Conservation (phyloP, 2,329 filamentous ascomycete species). For the Emydomyces testavorans region DNA sequence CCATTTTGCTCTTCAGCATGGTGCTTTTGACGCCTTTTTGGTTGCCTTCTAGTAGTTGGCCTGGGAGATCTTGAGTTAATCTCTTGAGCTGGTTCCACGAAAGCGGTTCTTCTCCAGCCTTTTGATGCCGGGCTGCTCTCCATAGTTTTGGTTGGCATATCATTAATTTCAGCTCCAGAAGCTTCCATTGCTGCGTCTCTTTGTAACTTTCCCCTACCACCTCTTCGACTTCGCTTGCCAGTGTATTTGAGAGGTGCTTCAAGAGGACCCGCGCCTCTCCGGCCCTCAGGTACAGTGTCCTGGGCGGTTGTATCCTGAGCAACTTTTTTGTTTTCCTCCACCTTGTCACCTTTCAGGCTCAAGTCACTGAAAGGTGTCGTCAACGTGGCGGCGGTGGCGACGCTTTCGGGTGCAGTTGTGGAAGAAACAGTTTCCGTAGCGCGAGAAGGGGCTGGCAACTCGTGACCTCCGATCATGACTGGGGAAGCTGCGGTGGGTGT, state of each 20-base stretch:
- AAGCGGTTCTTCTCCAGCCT: conserved; percentile 57
- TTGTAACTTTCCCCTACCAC: conserved; percentile 35
- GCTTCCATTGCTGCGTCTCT: conserved; percentile 36
- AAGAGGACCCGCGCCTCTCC: conserved; percentile 18
- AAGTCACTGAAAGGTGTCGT: conserved; percentile 38
- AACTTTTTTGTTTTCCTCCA: conserved; percentile 12
- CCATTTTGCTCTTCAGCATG: conserved; percentile 56
- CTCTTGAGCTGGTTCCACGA: conserved; percentile 46
- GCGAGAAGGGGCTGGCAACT: conserved; percentile 16
- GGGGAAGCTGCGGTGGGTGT: conserved; percentile 18
- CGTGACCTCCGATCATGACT: conserved; percentile 25
- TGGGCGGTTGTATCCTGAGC: conserved; percentile 15
- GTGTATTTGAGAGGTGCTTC: conserved; percentile 22
- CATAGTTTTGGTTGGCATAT: conserved; percentile 21
- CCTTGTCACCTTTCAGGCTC: conserved; percentile 23
- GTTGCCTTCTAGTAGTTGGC: conserved; percentile 34
- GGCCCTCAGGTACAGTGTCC: conserved; percentile 15
- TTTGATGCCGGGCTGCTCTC: conserved; percentile 40
- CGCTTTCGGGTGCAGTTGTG: conserved; percentile 15
- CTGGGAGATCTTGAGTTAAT: conserved; percentile 28
- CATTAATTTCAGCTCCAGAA: conserved; percentile 23
- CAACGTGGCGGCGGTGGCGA: conserved; percentile 29
- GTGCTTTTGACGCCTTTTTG: conserved; percentile 33
- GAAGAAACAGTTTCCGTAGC: conserved; percentile 12
- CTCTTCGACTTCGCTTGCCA: conserved; percentile 37